Evolutionary conservation across 305 asterid genomes (phyloP), one percentile per base, ranked within the genome.

Genomic region (Rubia peregrina): DNA sequence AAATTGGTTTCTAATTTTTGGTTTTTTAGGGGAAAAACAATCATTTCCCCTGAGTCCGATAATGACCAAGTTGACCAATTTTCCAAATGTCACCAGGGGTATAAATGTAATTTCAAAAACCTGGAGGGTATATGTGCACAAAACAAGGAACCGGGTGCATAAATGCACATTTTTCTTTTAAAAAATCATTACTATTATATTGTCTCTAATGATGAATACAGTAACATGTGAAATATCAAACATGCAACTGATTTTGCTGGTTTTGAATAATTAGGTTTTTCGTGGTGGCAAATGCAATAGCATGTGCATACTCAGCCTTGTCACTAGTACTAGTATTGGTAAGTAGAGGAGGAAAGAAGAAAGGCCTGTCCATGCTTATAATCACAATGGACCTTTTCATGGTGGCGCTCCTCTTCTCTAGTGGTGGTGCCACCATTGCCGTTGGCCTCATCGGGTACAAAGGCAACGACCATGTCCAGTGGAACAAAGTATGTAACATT

Each of bases 361-460:
- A 77, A 63, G 75, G 5, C 61, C 77, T 1, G 26, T 51, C 59
- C 21, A 4, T 82, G 73, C 7, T 76, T 7, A 21, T 86, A 73
- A 57, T 73, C 77, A 57, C 84, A 36, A 5, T 78, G 33, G 96
- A 92, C 85, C 79, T 90, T 12, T 38, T 78, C 7, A 87, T 85
- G 91, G 84, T 92, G 79, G 92, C 87, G 3, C 80, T 92, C 0
- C 92, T 92, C 42, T 92, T 86, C 56, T 90, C 98, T 9, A 19
- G 84, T 36, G 40, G 81, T 5, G 95, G 98, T 0, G 92, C 96
- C 3, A 83, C 96, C 68, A 3, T 65, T 0, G 83, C 98, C 10
- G 74, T 88, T 11, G 95, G 96, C 42, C 73, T 92, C 16, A 41
- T 92, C 38, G 98, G 96, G 53, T 83, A 79, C 74, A 8, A 81